phyloP scores from a whole-genome alignment of 768 basidiomycete species.

The Mycena albidolilacea region DNA sequence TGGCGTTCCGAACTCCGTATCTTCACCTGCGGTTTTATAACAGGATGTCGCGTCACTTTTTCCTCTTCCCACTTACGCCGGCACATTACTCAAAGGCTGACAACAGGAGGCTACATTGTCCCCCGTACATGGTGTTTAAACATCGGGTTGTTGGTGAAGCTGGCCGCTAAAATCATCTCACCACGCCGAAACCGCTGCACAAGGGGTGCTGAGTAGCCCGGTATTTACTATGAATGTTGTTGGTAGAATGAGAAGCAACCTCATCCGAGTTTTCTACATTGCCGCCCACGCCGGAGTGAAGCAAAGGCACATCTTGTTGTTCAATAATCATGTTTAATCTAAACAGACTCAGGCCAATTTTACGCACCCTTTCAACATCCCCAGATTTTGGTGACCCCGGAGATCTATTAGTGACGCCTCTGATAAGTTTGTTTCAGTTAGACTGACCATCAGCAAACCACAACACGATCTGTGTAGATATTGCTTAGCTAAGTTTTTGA shows the following conservation, averaged over 20 bases:
- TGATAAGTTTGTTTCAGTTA: too few relatives aligned
- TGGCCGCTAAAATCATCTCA: background rate
- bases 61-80: too few relatives aligned
- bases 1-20: slow-evolving; percentile 1
- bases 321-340: too few relatives aligned
- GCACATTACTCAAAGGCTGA: too few relatives aligned
- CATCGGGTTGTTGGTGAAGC: background rate
- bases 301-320: background rate
- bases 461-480: too few relatives aligned
- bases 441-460: too few relatives aligned
- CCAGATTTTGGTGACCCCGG: too few relatives aligned
- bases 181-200: background rate
- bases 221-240: slow-evolving; percentile 7
- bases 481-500: too few relatives aligned
- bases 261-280: background rate
- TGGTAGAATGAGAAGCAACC: slow-evolving; percentile 3
- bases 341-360: too few relatives aligned
- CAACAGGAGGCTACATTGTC: background rate
- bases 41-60: too few relatives aligned
- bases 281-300: background rate
- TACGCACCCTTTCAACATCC: too few relatives aligned
- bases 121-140: slow-evolving; percentile 2
- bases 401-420: too few relatives aligned
- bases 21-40: background rate
- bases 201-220: background rate